Base-by-base conservation (phyloP, 805 yeast genomes). In the Wickerhamiella azyma region DNA sequence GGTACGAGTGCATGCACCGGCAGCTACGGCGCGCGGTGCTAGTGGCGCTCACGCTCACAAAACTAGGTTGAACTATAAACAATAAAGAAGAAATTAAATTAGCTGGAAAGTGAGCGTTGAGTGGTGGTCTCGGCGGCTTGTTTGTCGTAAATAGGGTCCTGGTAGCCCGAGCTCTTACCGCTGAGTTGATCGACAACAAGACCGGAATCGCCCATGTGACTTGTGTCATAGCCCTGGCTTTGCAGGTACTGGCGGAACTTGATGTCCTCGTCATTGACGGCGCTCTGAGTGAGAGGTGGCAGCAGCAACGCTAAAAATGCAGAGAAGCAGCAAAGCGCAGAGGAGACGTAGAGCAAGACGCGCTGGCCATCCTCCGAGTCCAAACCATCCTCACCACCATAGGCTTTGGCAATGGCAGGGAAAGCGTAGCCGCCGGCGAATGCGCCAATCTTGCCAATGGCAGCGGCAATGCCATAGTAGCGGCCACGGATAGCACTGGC, bases 401-500 rank as follows among this genome's bases (percentile, higher is more conserved):
- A 75, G 52, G 75, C 68, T 45, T 63, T 68, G 52, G 79, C 77
- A 57, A 88, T 80, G 41, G 77, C 74, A 37, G 96, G 95, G 75
- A 89, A 89, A 28, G 81, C 80, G 59, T 79, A 85, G 39, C 92
- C 79, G 47, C 96, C 96, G 26, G 79, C 82, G 59, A 88, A 86
- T 1, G 95, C 96, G 60, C 96, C 96, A 49, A 85, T 68, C 63
- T 88, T 88, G 58, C 95, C 96, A 45, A 79, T 55, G 21, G 95
- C 95, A 47, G 96, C 95, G 38, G 94, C 89, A 55, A 85, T 70
- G 56, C 92, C 92, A 60, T 88, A 88, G 65, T 81, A 84, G 56
- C 82, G 82, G 48, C 96, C 96, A 67, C 96, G 79, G 47, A 86
- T 74, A 18, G 94, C 79, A 9, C 95, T 79, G 39, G 95, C 81